Evolutionary conservation across 1,139 yeast genomes (phyloP), one percentile per base, ranked within the genome.

Genomic region (Geotrichum europaeum): DNA sequence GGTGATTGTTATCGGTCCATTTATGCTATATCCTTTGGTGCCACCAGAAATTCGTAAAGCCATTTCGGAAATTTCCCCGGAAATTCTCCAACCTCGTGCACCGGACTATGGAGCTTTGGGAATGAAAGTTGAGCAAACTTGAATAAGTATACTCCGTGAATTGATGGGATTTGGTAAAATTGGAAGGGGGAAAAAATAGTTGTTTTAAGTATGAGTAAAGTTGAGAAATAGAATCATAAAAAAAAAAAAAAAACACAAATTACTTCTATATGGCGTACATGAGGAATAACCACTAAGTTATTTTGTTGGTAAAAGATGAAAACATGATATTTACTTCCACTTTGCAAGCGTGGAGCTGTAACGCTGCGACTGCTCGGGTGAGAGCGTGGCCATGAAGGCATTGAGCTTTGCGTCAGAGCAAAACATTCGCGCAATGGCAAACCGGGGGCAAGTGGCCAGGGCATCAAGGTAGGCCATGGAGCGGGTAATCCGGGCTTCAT

Each of bases 1-100:
- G 3, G 64, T 72, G 3, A 32, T 65, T 25, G 40, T 65, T 13
- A 55, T 66, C 4, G 69, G 66, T 5, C 70, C 70, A 13, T 55
- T 62, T 34, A 55, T 66, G 34, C 55, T 65, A 10, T 66, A 67
- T n/a, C 7, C 47, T 15, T 51, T 49, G 30, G 47, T 65, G n/a
- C 57, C 60, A 4, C 36, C 57, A 25, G 56, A 59, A 45, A 56
- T 63, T 51, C 43, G 24, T 12, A 25, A 24, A 18, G 18, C 62
- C 32, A 56, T 60, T 3, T 53, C 53, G 10, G 49, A 57, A 15
- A 54, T 60, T 30, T 47, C 57, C 22, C 68, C 68, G 0, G 70
- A 69, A 28, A 55, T 67, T 25, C 65, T 67, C 10, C 67, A 66
- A 51, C 67, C 67, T 13, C 50, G 34, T 5, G 57, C 59, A 4